These are phyloP conservation scores for Mycena olivaceomarginata DNA, from an alignment of 768 basidiomycete genomes.

Conservation along the genomic window DNA sequence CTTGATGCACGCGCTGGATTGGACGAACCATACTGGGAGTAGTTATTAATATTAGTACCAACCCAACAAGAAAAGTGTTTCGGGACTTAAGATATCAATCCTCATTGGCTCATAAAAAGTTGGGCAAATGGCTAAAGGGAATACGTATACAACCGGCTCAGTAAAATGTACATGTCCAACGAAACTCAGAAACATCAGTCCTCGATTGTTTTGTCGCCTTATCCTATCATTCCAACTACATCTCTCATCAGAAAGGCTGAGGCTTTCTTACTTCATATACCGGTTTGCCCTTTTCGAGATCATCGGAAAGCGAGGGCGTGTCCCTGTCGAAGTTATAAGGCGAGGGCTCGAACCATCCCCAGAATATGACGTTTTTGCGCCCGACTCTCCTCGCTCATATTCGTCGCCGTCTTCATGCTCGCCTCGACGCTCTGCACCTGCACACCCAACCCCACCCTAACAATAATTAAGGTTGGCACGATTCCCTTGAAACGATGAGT, in stretches of 20 bases:
- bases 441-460: constrained; percentile 53
- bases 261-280: background rate
- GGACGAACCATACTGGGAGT: no score
- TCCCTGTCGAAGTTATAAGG: background rate
- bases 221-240: no score
- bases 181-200: no score
- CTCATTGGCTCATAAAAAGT: no score
- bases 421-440: constrained; percentile 18
- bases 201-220: no score
- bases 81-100: no score
- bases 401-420: background rate
- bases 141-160: no score
- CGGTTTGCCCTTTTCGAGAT: background rate
- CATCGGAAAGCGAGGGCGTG: background rate
- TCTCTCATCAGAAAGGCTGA: background rate
- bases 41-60: no score
- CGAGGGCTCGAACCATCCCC: background rate
- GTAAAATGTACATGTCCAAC: no score
- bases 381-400: background rate
- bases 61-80: no score
- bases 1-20: no score
- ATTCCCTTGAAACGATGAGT: constrained; percentile 47
- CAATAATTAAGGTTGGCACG: constrained; percentile 56
- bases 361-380: background rate
- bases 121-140: no score